Base-by-base conservation (phyloP, 179 eudicot genomes). In the Gypsophila paniculata region DNA sequence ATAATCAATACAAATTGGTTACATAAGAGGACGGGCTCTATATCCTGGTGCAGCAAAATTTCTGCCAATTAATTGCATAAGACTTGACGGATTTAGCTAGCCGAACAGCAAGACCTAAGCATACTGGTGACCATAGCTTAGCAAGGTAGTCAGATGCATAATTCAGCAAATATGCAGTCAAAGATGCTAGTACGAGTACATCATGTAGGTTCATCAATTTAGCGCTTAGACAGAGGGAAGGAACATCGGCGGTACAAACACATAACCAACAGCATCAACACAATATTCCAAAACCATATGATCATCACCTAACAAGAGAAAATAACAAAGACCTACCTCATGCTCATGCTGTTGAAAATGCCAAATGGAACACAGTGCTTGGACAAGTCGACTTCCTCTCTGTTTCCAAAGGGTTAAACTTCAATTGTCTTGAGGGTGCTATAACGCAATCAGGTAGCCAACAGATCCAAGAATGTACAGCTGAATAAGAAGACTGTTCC, bases 401-500 rank as follows among this genome's bases (percentile, higher is more conserved):
- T 13, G 21, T 25, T 13, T 44, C 46, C 32, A 42, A 67, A 54
- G 54, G 69, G 6, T 65, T 29, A 18, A 62, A 63, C 68, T 66
- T 68, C 71, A 58, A 46, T 52, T 75, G 59, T 46, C 80, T 70
- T 54, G 66, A 64, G 66, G 60, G 29, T 29, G 78, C 55, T 59
- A 58, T 69, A 59, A n/a, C 57, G 58, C 58, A 61, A 57, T 59
- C 55, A n/a, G 55, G 73, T 48, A 59, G 77, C 65, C 72, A 65
- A 65, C 77, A 58, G 58, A 80, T 74, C 67, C 83, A 58, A 65
- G 66, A 57, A 69, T 58, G 75, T 76, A 77, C 70, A 73, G 55
- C 75, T 60, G 61, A 71, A 62, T 55, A 77, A 39, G 66, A 77
- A 73, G 49, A 65, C 65, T 65, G 70, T 77, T 74, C 52, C 70